Evolutionary conservation across 768 basidiomycete genomes (phyloP), one percentile per base, ranked within the genome.

Genomic region (Paxillus ammoniavirescens): DNA sequence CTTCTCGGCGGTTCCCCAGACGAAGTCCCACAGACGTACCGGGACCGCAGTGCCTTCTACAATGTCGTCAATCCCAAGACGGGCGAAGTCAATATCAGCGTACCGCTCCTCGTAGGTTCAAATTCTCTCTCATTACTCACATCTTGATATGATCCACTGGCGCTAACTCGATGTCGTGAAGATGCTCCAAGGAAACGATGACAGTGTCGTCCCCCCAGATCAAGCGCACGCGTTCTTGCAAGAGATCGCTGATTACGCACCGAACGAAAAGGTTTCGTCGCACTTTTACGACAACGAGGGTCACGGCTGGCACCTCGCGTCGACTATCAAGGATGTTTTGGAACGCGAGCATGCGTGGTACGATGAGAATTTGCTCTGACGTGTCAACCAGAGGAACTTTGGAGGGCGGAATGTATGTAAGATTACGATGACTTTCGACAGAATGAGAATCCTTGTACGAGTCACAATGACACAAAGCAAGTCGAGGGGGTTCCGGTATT

Each of bases 111-210:
- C 59, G 87, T 87, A 55, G 57, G 82, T 57, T 31, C 35, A 8
- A 31, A 43, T n/a, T 35, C 4, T 21, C 18, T 23, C 21, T 37
- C 87, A 60, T 76, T 84, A 2, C 37, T 23, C 42, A 9, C 49
- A 33, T 47, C 8, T 35, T 35, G 18, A 45, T 12, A 35, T 13
- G 35, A 26, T 26, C 21, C 21, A 33, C 8, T 9, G 3, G 8
- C 53, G 37, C 37, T 57, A 57, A 21, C 62, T 56, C 23, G 54
- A 60, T 28, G 47, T 53, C 21, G 3, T 49, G 47, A 49, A 87
- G 85, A 77, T 87, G n/a, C 64, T 89, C 9, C 86, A 89, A 66
- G 87, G 87, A 8, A 72, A 78, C 0, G 64, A 70, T 1, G 86
- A 88, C 60, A 67, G 65, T 40, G 83, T 87, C 18, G 89, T 91